Percentiles rank a stretch among this genome's conserved stretches.
Conservation (phyloP, 1,139 yeast species). For the Suhomyces taliae region DNA sequence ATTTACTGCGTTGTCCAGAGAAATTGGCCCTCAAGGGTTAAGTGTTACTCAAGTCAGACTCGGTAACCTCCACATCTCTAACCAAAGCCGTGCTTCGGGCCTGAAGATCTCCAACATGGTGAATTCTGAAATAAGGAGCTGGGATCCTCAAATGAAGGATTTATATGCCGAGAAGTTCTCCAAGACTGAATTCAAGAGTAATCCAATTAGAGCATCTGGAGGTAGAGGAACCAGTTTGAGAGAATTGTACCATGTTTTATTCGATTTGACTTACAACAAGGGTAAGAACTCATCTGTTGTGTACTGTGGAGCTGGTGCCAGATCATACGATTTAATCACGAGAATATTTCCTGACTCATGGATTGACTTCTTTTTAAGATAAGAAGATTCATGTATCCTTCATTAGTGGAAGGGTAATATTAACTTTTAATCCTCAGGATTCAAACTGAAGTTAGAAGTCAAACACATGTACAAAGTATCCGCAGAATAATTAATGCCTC, state of each 20-base stretch:
- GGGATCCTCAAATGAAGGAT: slow-evolving; percentile 40
- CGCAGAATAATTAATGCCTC: no score
- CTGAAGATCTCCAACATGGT: slow-evolving; percentile 32
- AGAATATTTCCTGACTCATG: slow-evolving; percentile 35
- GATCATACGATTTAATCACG: slow-evolving; percentile 40
- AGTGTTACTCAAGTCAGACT: slow-evolving; percentile 47
- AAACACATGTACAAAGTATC: neutral
- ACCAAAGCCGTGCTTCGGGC: slow-evolving; percentile 25
- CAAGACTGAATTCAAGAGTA: slow-evolving; percentile 32
- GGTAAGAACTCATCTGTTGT: slow-evolving; percentile 31
- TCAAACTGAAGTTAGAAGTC: no score
- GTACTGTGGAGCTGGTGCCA: slow-evolving; percentile 54
- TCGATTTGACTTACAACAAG: slow-evolving; percentile 49
- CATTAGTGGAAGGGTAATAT: no score
- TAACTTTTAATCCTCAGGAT: no score
- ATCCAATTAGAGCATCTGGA: slow-evolving; percentile 36
- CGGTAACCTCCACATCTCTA: slow-evolving; percentile 48
- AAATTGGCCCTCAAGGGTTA: slow-evolving; percentile 41
- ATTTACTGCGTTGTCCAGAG: slow-evolving; percentile 42
- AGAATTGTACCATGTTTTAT: slow-evolving; percentile 53
- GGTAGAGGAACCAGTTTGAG: slow-evolving; percentile 42
- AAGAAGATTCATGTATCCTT: neutral
- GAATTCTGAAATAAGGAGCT: slow-evolving; percentile 41
- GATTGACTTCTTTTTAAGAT: slow-evolving; percentile 25
- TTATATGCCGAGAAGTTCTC: slow-evolving; percentile 39